Percentiles rank a stretch among this genome's conserved stretches.
phyloP scores from a whole-genome alignment of 495 filamentous ascomycete genomes.

The Daldinia vernicosa region DNA sequence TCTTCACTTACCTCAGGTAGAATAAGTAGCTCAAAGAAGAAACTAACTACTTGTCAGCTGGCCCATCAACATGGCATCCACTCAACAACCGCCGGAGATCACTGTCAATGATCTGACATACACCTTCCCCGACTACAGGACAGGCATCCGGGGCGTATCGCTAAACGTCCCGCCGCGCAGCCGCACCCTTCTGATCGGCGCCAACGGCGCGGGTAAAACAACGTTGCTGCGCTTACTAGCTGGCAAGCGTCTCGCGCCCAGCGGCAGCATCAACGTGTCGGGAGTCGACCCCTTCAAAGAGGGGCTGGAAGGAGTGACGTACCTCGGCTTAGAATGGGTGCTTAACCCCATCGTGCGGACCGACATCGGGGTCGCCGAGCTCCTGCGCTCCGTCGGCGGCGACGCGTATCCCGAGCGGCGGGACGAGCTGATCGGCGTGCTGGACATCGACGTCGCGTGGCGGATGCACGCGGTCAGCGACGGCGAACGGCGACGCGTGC shows the following conservation, averaged over 20 bases:
- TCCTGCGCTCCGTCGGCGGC: conserved; percentile 86
- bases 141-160: conserved; percentile 73
- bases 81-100: conserved; percentile 55
- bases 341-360: conserved; percentile 96
- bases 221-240: conserved; percentile 85
- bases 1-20: too few relatives aligned
- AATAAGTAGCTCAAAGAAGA: background rate
- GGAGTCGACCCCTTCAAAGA: conserved; percentile 91
- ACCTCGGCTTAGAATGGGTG: conserved; percentile 97
- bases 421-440: conserved; percentile 84
- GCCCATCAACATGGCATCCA: conserved; percentile 1
- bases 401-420: conserved; percentile 80
- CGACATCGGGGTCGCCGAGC: conserved; percentile 88
- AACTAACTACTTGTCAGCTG: background rate
- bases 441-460: conserved; percentile 93
- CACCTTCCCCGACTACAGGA: conserved; percentile 82
- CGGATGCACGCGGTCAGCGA: conserved; percentile 94
- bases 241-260: conserved; percentile 92
- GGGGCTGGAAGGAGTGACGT: conserved; percentile 89
- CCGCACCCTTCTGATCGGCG: conserved; percentile 92
- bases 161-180: conserved; percentile 82
- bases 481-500: conserved; percentile 89
- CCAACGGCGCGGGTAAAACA: conserved; percentile 97
- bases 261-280: conserved; percentile 72
- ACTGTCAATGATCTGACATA: conserved; percentile 80